Base-by-base conservation (phyloP, 345 rosid species). In the Gossypium thurberi region DNA sequence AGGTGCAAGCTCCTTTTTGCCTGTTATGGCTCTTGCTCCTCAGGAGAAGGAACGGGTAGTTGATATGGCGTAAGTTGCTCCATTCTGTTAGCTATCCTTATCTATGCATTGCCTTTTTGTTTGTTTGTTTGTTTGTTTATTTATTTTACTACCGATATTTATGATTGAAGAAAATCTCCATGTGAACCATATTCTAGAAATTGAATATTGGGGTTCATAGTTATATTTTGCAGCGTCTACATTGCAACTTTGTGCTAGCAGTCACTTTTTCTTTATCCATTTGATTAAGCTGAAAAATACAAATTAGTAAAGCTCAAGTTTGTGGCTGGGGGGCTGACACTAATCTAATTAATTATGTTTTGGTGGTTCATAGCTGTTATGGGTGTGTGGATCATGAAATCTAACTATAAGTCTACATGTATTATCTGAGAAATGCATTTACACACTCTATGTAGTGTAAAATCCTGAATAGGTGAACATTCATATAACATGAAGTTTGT, bases 11-110 rank as follows among this genome's bases (percentile, higher is more conserved):
- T 92, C 98, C 1, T 91, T 92, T 82, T 79, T 95, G 87, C 98
- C 98, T 43, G 96, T 95, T 72, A 92, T 95, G 99, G 97, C 98
- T 75, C 98, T 95, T 82, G 99, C 98, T 63, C 97, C 99, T 70
- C 89, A 86, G 79, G 98, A 95, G 73, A 92, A 91, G 72, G 99
- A 95, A 74, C 85, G 94, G 58, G 74, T 95, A 74, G 85, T 95
- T 72, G 99, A 95, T 77, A 85, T 95, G 91, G 98, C 98, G 97
- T 94, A 84, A 90, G 98, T 85, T 70, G 64, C 52, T 63, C 33
- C 56, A 10, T 60, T 63, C 52, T 64, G 15, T 51, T 20, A 13
- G 17, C 53, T 64, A 37, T 63, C 13, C 12, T 11, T 47, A 26
- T 57, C 3, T 21, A 14, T 17, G 14, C 48, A 4, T 60, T 73